Evolutionary conservation across 1,139 yeast species (phyloP).

Genomic region (Candida labiduridarum): DNA sequence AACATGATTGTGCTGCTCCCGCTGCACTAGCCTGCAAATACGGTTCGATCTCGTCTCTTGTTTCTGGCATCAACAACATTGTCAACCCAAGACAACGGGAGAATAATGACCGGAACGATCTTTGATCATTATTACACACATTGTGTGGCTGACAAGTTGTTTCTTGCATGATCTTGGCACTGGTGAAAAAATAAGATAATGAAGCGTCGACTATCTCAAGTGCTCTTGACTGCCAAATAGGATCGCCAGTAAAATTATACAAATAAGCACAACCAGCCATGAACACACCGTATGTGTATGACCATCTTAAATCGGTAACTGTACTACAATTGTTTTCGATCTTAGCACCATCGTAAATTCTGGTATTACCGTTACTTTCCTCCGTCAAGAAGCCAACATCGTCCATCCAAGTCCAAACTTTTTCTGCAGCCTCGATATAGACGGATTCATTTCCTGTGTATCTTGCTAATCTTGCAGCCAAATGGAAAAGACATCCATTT

Average conservation of each 20-base stretch:
- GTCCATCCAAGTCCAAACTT: conserved; percentile 70
- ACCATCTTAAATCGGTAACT: conserved; percentile 62
- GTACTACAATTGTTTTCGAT: conserved; percentile 58
- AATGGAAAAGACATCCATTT: conserved; percentile 74
- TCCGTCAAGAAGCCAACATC: conserved; percentile 50
- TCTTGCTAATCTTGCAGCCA: conserved; percentile 78
- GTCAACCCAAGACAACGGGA: conserved; percentile 67
- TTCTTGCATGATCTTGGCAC: conserved; percentile 59
- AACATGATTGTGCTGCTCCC: conserved; percentile 72
- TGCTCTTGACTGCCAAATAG: conserved; percentile 59
- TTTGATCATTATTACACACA: conserved; percentile 72
- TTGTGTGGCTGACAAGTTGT: conserved; percentile 57
- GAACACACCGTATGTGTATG: conserved; percentile 78
- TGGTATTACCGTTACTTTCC: conserved; percentile 38
- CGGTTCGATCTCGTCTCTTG: conserved; percentile 43
- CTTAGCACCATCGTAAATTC: conserved; percentile 75
- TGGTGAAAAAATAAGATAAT: conserved; percentile 41
- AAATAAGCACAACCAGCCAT: conserved; percentile 73
- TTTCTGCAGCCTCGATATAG: conserved; percentile 67
- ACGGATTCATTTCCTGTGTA: conserved; percentile 56
- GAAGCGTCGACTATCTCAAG: conserved; percentile 53
- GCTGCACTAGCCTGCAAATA: conserved; percentile 54
- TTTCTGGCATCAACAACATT: conserved; percentile 55
- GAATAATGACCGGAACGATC: conserved; percentile 75
- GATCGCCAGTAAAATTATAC: conserved; percentile 63